These are phyloP conservation scores for Starmerella tilneyi DNA, from an alignment of 805 yeast genomes.

Conservation along the genomic window DNA sequence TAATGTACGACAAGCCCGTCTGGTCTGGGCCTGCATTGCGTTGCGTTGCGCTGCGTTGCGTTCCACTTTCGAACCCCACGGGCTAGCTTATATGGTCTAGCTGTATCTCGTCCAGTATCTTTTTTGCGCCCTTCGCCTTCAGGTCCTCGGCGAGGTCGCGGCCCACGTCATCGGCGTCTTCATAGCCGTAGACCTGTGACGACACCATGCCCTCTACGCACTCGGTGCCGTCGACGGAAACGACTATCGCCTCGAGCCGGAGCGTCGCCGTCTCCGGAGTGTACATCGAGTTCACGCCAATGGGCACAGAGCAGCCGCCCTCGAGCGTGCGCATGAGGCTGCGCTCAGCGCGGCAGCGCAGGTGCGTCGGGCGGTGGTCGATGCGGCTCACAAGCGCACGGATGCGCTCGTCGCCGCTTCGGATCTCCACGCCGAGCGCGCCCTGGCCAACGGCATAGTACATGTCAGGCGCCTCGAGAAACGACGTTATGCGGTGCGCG, in stretches of 20 bases:
- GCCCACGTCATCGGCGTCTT: conserved; percentile 67
- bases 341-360: conserved; percentile 81
- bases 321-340: conserved; percentile 76
- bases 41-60: too few species aligned
- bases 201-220: conserved; percentile 49
- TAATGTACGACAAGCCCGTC: not conserved
- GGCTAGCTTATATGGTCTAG: conserved; percentile 24
- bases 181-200: conserved; percentile 35
- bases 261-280: conserved; percentile 40
- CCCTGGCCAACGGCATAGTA: conserved; percentile 99
- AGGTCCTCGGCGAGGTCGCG: conserved; percentile 54
- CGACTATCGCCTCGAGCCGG: conserved; percentile 58
- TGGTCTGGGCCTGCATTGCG: too few species aligned
- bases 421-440: conserved; percentile 85
- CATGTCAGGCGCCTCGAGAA: conserved; percentile 67
- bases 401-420: conserved; percentile 54
- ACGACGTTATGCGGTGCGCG: conserved; percentile 62
- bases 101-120: conserved; percentile 69
- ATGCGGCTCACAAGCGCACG: conserved; percentile 51
- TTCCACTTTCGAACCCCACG: too few species aligned
- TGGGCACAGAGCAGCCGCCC: conserved; percentile 97
- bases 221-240: conserved; percentile 71
- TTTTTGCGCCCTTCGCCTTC: conserved; percentile 68
- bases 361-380: conserved; percentile 53
- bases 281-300: conserved; percentile 68